These are phyloP conservation scores for Ormosia emarginata DNA, from an alignment of 306 rosid species.

Conservation along the genomic window DNA sequence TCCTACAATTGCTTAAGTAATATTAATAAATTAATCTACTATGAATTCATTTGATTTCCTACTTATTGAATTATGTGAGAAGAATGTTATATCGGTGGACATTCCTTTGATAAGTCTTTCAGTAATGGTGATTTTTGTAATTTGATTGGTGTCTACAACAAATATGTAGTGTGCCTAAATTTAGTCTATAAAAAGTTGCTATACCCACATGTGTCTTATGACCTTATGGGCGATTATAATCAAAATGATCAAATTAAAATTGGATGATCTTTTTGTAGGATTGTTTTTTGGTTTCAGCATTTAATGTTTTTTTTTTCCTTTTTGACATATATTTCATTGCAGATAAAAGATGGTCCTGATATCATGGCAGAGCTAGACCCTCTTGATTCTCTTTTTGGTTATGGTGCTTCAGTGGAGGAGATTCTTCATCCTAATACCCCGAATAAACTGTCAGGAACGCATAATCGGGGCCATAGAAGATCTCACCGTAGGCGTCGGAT, in stretches of 20 bases:
- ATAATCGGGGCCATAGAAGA: constrained; percentile 50
- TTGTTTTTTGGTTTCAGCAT: background rate
- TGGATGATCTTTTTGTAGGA: background rate
- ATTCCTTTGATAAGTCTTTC: background rate
- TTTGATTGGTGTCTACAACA: background rate
- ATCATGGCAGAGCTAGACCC: constrained; percentile 52
- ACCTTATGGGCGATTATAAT: background rate
- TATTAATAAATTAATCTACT: background rate
- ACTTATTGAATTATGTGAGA: background rate
- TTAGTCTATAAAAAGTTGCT: background rate
- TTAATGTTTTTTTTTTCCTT: background rate
- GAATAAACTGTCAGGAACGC: constrained; percentile 33
- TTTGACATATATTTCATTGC: background rate
- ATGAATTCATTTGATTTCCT: background rate
- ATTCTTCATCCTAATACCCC: constrained; percentile 32
- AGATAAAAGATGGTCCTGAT: constrained; percentile 45
- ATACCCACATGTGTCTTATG: background rate
- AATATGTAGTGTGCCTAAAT: background rate
- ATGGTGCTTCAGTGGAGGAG: constrained; percentile 48
- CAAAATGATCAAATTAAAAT: background rate
- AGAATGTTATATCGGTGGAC: background rate
- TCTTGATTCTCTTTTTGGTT: constrained; percentile 64
- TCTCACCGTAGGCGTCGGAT: constrained; percentile 61
- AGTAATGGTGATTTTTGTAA: background rate
- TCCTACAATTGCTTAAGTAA: background rate